A percentile compares a stretch with the other conserved stretches of the same genome.
Conservation (phyloP, 2,329 filamentous ascomycete genomes). For the Plenodomus biglobosus region DNA sequence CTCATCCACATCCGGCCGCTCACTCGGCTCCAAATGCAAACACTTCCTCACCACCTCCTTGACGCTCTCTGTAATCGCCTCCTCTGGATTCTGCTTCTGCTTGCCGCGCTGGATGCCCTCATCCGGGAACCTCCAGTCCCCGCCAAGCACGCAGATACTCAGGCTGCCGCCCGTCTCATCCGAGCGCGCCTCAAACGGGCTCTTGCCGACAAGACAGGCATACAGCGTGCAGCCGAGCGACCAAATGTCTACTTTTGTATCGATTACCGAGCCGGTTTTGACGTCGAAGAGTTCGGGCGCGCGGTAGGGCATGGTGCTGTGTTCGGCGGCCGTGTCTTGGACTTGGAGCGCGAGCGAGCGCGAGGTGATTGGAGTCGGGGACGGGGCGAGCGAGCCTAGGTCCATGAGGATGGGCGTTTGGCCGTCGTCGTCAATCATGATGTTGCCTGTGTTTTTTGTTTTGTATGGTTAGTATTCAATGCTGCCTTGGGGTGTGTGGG, state of each 20-base stretch:
- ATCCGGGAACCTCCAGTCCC: constrained; percentile 96
- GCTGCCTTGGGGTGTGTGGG: too few species aligned
- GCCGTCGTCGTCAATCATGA: constrained; percentile 96
- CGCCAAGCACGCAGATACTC: constrained; percentile 87
- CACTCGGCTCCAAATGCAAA: constrained; percentile 80
- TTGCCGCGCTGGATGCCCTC: constrained; percentile 65
- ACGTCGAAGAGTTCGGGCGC: constrained; percentile 98
- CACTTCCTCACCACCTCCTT: constrained; percentile 87
- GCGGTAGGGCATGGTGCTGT: constrained; percentile 97
- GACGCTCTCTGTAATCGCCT: constrained; percentile 74
- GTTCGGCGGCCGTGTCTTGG: constrained; percentile 92
- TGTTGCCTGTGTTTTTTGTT: constrained; percentile 65
- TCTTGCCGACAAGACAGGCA: constrained; percentile 94
- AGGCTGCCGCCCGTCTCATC: constrained; percentile 95
- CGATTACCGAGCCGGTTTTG: constrained; percentile 85
- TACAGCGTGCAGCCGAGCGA: constrained; percentile 96
- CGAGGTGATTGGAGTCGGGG: constrained; percentile 85
- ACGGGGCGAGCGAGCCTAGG: constrained; percentile 84
- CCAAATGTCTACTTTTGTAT: constrained; percentile 98
- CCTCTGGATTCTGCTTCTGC: constrained; percentile 50
- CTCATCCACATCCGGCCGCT: constrained; percentile 84
- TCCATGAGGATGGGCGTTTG: constrained; percentile 94
- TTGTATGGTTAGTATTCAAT: constrained; percentile 10
- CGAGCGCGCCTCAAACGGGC: constrained; percentile 90
- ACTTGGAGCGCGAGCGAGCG: constrained; percentile 87